These are phyloP conservation scores for Eutypella sp. DNA, from an alignment of 2,329 filamentous ascomycete species.

Conservation along the genomic window DNA sequence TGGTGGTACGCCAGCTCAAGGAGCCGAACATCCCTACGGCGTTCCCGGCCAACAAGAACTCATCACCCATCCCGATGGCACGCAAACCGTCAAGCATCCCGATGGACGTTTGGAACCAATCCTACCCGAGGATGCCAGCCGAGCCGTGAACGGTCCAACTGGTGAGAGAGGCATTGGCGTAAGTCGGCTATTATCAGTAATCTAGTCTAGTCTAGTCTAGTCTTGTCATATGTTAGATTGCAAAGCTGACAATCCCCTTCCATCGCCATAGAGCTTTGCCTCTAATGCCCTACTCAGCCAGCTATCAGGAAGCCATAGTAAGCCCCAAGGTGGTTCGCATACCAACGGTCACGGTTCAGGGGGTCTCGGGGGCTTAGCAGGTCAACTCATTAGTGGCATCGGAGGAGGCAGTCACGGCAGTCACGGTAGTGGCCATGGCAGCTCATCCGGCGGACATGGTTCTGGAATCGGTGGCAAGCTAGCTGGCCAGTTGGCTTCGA, in stretches of 20 bases:
- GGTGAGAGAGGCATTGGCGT: conserved; percentile 63
- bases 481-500: conserved; percentile 52
- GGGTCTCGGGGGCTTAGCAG: conserved; percentile 42
- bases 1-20: conserved; percentile 53
- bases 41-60: conserved; percentile 45
- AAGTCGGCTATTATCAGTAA: conserved; percentile 31
- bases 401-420: conserved; percentile 20
- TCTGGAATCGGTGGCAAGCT: conserved; percentile 41
- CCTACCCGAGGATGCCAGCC: conserved; percentile 43
- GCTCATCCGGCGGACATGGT: conserved; percentile 18
- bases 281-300: conserved; percentile 49
- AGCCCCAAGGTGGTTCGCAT: conserved; percentile 27
- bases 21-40: conserved; percentile 58
- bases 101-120: conserved; percentile 59
- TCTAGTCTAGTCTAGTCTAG: conserved; percentile 5
- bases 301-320: conserved; percentile 40
- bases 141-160: conserved; percentile 45
- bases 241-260: conserved; percentile 20
- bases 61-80: conserved; percentile 59
- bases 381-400: conserved; percentile 34
- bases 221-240: conserved; percentile 11
- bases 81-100: conserved; percentile 54
- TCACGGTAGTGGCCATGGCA: conserved; percentile 18
- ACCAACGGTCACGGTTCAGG: conserved; percentile 32
- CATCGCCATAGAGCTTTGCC: conserved; percentile 49